phyloP scores from a whole-genome alignment of 306 rosid species.

The Echinosophora koreensis region DNA sequence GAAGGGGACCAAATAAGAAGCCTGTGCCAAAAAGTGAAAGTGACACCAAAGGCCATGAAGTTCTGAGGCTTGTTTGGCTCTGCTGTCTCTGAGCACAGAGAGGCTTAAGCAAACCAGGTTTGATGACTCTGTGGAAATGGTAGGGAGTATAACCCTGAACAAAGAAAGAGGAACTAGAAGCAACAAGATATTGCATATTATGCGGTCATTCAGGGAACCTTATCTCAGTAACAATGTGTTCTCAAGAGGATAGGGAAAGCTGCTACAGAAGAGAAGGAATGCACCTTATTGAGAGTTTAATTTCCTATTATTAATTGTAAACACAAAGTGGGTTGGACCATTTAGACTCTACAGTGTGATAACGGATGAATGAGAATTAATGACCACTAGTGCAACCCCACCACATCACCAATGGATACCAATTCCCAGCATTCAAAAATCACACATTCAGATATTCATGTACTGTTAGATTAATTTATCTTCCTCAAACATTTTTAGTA shows the following conservation, averaged over 20 bases:
- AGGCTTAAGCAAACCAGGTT: constrained; percentile 40
- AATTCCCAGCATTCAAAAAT: too few species aligned
- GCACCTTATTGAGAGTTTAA: neutral
- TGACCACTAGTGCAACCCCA: too few species aligned
- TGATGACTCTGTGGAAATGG: constrained; percentile 29
- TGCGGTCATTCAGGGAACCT: neutral
- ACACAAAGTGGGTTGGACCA: neutral
- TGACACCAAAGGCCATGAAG: constrained; percentile 65
- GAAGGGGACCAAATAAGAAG: constrained; percentile 73
- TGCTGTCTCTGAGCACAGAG: constrained; percentile 51
- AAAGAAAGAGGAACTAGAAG: constrained; percentile 48
- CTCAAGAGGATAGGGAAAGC: too few species aligned
- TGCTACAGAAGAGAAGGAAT: neutral
- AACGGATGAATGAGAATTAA: neutral
- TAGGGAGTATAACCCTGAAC: constrained; percentile 36
- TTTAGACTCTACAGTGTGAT: neutral
- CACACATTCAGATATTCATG: too few species aligned
- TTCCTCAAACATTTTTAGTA: too few species aligned
- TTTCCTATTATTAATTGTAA: neutral
- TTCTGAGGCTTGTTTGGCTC: constrained; percentile 42
- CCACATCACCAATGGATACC: too few species aligned
- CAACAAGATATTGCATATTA: constrained; percentile 58
- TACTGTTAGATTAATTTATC: too few species aligned
- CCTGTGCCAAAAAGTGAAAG: constrained; percentile 74
- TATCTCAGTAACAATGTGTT: too few species aligned